Percentiles rank a stretch among this genome's conserved stretches.
Evolutionary conservation across 768 basidiomycete genomes (phyloP).

Genomic region (Porphyrellus cyaneotinctus): DNA sequence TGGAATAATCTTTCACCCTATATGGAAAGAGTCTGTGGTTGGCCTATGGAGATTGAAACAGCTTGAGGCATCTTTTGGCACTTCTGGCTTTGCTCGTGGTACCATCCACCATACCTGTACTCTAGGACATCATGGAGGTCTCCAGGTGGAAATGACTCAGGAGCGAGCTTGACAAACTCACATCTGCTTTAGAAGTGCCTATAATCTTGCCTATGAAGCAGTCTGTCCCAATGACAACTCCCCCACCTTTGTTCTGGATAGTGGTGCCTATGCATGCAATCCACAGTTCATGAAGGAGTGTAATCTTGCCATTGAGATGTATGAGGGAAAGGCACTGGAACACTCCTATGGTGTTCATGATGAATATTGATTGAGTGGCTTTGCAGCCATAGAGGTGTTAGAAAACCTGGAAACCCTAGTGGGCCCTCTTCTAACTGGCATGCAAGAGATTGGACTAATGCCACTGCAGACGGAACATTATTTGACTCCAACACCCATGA

Average conservation of each 20-base stretch:
- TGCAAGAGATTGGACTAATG: background rate
- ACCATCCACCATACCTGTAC: background rate
- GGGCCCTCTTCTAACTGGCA: background rate
- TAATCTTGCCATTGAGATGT: background rate
- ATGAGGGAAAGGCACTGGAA: background rate
- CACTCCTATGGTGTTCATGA: conserved; percentile 2
- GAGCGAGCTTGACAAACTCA: background rate
- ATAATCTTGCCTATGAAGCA: background rate
- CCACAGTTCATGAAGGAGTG: background rate
- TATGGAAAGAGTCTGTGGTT: background rate
- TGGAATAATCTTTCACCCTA: background rate
- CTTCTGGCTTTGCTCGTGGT: background rate
- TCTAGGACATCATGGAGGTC: background rate
- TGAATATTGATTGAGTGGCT: conserved; percentile 7
- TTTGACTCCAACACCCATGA: background rate
- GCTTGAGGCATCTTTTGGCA: background rate
- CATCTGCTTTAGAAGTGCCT: background rate
- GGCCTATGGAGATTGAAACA: background rate
- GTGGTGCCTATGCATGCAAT: background rate
- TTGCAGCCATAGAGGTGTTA: background rate
- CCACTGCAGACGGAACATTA: background rate
- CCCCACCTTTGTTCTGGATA: background rate
- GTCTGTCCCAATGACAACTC: background rate
- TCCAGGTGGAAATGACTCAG: conserved; percentile 1
- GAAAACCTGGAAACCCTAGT: background rate